Evolutionary conservation across 306 rosid genomes (phyloP), one percentile per base, ranked within the genome.

Genomic region (Castanospermum australe): DNA sequence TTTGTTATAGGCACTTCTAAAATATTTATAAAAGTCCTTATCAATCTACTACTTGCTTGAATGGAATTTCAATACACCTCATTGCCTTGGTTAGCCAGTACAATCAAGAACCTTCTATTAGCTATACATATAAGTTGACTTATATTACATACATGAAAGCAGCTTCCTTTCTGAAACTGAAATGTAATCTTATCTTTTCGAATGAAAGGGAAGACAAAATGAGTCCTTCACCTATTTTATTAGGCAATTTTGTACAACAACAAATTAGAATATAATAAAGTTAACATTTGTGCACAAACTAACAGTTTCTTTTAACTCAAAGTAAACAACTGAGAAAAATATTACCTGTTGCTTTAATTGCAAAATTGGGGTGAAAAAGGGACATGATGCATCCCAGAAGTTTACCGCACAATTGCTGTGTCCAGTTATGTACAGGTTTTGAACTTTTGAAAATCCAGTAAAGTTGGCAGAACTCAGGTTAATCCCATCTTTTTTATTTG

Each of bases 261-360:
- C n/a, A 62, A 33, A 33, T 32, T 62, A n/a, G 47, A 32, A 32
- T 61, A 8, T 54, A 17, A 42, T 14, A 63, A 17, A 10, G 47
- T 60, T 30, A 60, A 36, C 4, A 2, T 4, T 36, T 36, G 41
- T 5, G 15, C 9, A 44, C 15, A 11, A 4, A 8, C 6, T 6
- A 44, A 12, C 25, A 11, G 32, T 41, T 17, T 28, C 4, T 66
- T 39, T 39, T 33, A 17, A 25, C 30, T 21, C 36, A 12, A 13
- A 15, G 11, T 9, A 66, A 9, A 42, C 59, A 4, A 52, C 24
- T 45, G 14, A 11, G n/a, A 3, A 67, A 35, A 13, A 14, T 13
- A 36, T 17, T 84, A 88, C 94, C 92, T 88, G 94, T 57, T 88
- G 92, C 73, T 86, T 87, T 59, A 90, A 12, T n/a, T 90, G 86